Base-by-base conservation (phyloP, 225 moss, liverwort and hornwort genomes). In the Bryoerythrophyllum caledonicum region DNA sequence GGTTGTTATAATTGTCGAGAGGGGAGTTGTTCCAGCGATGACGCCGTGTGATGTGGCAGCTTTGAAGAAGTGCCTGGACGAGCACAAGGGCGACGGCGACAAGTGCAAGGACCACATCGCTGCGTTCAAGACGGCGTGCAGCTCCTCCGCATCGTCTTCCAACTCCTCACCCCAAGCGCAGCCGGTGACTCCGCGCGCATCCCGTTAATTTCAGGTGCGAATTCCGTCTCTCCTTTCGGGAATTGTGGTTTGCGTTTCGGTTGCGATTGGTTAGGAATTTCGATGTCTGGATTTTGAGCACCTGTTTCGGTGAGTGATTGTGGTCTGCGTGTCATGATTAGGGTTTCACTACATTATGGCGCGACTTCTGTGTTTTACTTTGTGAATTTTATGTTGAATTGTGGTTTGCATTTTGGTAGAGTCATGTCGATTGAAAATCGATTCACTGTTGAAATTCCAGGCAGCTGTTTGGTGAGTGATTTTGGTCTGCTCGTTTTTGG, bases 1-100 rank as follows among this genome's bases (percentile, higher is more conserved):
- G n/a, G n/a, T n/a, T n/a, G n/a, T n/a, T n/a, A n/a, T n/a, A n/a
- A 21, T 23, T 15, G 20, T 16, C 14, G 30, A 10, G 60, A 17
- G 34, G 59, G 17, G 32, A 4, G 3, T 2, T 38, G 38, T 17
- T 44, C 21, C 4, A 19, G 12, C 48, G 48, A 86, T 84, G 89
- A 75, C 74, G 44, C 79, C 77, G 25, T 83, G 86, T 70, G 86
- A 84, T 70, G 81, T 86, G 64, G 64, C 79, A 67, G 74, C 69
- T 7, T 70, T 87, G 74, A 80, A 82, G 81, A 86, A 76, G 48
- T 91, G 83, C 62, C 64, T 89, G 83, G 77, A 89, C 56, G 87
- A 82, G 70, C 78, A 81, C 32, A 61, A 84, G 27, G 79, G 82
- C 17, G 74, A 86, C 62, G 83, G 73, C 7, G 79, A 65, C 25